Percentiles rank a stretch among this genome's conserved stretches.
Conservation (phyloP, 2,329 filamentous ascomycete genomes). For the Colletotrichum salicis region DNA sequence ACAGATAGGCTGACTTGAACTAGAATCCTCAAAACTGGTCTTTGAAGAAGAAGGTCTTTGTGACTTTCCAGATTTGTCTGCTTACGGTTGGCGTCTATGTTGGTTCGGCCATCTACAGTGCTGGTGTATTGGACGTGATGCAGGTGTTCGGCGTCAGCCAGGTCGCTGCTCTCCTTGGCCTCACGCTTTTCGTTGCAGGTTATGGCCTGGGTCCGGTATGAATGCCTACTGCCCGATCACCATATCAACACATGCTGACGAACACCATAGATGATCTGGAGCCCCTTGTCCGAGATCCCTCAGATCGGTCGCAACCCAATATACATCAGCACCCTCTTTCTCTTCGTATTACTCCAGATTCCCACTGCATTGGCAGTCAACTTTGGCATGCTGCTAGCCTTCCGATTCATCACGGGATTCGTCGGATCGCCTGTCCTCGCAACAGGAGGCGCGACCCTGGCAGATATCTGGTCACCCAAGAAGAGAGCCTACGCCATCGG, state of each 20-base stretch:
- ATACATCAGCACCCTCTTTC: conserved; percentile 27
- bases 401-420: conserved; percentile 31
- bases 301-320: conserved; percentile 30
- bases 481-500: conserved; percentile 28
- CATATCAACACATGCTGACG: background rate
- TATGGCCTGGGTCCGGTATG: conserved; percentile 26
- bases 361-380: conserved; percentile 8
- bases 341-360: conserved; percentile 27
- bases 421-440: conserved; percentile 32
- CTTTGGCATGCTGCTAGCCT: conserved; percentile 25
- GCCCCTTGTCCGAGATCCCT: conserved; percentile 27
- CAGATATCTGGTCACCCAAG: conserved; percentile 30
- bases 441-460: conserved; percentile 29
- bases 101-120: conserved; percentile 29
- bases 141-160: conserved; percentile 18
- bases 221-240: too few relatives aligned
- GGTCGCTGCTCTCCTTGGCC: conserved; percentile 12
- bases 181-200: conserved; percentile 28
- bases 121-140: conserved; percentile 18
- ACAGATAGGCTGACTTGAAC: background rate
- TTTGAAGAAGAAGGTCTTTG: conserved; percentile 6
- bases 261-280: conserved; percentile 21
- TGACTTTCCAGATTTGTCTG: conserved; percentile 19
- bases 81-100: conserved; percentile 17
- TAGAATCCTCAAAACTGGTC: conserved; percentile 21